phyloP scores from a whole-genome alignment of 2,329 filamentous ascomycete genomes.

The Sporothrix brunneoviolacea region DNA sequence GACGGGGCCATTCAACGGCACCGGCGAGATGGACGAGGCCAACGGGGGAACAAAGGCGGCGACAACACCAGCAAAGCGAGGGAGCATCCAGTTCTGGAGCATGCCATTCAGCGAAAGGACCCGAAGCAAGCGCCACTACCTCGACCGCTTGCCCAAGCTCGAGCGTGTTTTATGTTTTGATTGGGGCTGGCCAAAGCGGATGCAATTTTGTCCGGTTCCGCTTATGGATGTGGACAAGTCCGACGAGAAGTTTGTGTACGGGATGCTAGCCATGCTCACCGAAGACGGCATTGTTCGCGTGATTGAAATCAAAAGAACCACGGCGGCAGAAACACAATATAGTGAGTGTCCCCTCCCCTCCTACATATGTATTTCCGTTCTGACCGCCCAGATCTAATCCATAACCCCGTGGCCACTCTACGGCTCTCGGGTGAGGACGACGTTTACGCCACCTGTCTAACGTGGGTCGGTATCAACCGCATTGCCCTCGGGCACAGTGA shows the following conservation, averaged over 20 bases:
- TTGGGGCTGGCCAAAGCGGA: constrained; percentile 42
- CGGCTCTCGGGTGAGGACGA: constrained; percentile 39
- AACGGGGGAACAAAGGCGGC: constrained; percentile 28
- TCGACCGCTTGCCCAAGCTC: constrained; percentile 23
- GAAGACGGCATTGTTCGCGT: constrained; percentile 46
- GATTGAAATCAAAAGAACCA: constrained; percentile 33
- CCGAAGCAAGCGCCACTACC: constrained; percentile 8
- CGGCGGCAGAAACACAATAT: constrained; percentile 23
- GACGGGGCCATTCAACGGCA: too few relatives aligned
- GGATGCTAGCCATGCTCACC: constrained; percentile 44
- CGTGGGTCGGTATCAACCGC: constrained; percentile 50
- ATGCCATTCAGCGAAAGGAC: constrained; percentile 31
- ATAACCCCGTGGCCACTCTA: constrained; percentile 38
- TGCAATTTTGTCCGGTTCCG: constrained; percentile 48
- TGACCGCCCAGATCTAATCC: constrained; percentile 35
- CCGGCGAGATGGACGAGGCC: constrained; percentile 41
- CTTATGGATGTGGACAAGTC: constrained; percentile 25
- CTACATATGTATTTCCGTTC: background rate
- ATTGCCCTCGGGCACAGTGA: constrained; percentile 50
- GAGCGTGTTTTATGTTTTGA: constrained; percentile 41
- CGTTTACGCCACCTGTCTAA: constrained; percentile 44
- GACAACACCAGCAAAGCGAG: constrained; percentile 28
- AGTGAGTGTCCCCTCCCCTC: constrained; percentile 28
- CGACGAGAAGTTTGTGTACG: constrained; percentile 7
- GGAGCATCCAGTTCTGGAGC: constrained; percentile 48